Conservation (phyloP, 164 flowering plant genomes). For the Liquidambar formosana region DNA sequence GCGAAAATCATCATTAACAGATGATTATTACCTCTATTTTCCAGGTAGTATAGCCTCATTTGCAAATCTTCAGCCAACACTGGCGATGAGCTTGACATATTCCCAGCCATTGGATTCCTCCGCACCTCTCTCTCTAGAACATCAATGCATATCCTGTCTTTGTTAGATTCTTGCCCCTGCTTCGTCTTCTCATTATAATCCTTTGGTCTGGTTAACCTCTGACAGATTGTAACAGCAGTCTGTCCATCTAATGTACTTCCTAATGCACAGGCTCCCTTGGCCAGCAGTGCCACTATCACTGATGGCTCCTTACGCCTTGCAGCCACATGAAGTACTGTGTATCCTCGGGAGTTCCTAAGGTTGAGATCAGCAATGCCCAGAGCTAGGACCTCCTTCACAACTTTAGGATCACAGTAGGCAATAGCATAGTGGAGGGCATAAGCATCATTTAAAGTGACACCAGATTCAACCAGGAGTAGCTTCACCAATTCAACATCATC, state of each 20-base stretch:
- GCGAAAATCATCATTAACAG: neutral
- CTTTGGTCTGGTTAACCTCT: conserved; percentile 66
- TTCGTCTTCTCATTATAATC: conserved; percentile 53
- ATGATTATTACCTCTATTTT: conserved; percentile 54
- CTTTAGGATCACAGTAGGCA: conserved; percentile 73
- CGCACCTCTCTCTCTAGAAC: conserved; percentile 60
- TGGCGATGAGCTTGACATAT: conserved; percentile 28
- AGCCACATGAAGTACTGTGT: conserved; percentile 72
- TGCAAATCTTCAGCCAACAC: conserved; percentile 48
- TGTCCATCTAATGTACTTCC: conserved; percentile 57
- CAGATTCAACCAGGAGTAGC: conserved; percentile 56
- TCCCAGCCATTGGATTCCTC: conserved; percentile 45
- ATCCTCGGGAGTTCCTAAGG: conserved; percentile 51
- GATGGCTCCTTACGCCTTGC: conserved; percentile 74
- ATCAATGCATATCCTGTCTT: conserved; percentile 65
- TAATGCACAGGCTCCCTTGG: conserved; percentile 55
- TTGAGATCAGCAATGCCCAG: conserved; percentile 56
- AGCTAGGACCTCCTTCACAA: conserved; percentile 54
- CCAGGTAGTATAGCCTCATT: conserved; percentile 54
- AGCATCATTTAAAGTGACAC: conserved; percentile 61
- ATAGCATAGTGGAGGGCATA: conserved; percentile 74
- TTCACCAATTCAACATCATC: conserved; percentile 76
- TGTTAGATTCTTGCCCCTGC: conserved; percentile 61
- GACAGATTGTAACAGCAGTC: conserved; percentile 53
- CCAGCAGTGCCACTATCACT: conserved; percentile 54